Evolutionary conservation across 176 grass and related monocot genomes (phyloP), one percentile per base, ranked within the genome.

Genomic region (Aechmea fasciata): DNA sequence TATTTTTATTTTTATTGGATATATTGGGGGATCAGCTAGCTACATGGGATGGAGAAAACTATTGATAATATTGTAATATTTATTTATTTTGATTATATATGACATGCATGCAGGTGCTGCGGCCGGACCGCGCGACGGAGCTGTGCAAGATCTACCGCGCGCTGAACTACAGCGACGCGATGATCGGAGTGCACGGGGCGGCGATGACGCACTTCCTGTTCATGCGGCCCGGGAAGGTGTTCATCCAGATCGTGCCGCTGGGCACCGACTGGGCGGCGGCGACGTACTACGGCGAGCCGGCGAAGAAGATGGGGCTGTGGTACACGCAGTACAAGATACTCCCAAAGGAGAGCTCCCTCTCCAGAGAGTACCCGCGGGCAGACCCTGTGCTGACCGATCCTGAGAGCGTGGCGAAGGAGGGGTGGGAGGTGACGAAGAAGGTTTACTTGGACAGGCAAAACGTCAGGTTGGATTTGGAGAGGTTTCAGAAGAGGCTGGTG

Each of bases 121-220:
- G 68, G 0, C 93, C 93, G 10, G 82, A 87, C 6, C 80, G 75
- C 47, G 77, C 72, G 47, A 88, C 87, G 9, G 90, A 87, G 74
- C 51, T 90, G 49, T 85, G 79, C 68, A 92, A 87, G 77, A 90
- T 93, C 33, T 93, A 89, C 87, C 51, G 63, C 1, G 84, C 70
- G 13, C 73, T 92, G 15, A 92, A 92, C 79, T 80, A 67, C 50
- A 93, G 94, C 83, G 94, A 99, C 69, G 94, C 84, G 22, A 87
- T 99, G 94, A 71, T 99, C 9, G 95, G 95, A 13, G 90, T 99
- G 24, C 95, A 99, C 79, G 95, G 95, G 51, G 90, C 95, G 8
- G 95, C 89, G 26, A 90, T 99, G 95, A 93, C 87, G 52, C 89
- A 99, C 64, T 88, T 99, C 67, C 68, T 99, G 3, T 99, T 93